Base-by-base conservation (phyloP, 2,329 filamentous ascomycete species). In the Botrytis cinerea region DNA sequence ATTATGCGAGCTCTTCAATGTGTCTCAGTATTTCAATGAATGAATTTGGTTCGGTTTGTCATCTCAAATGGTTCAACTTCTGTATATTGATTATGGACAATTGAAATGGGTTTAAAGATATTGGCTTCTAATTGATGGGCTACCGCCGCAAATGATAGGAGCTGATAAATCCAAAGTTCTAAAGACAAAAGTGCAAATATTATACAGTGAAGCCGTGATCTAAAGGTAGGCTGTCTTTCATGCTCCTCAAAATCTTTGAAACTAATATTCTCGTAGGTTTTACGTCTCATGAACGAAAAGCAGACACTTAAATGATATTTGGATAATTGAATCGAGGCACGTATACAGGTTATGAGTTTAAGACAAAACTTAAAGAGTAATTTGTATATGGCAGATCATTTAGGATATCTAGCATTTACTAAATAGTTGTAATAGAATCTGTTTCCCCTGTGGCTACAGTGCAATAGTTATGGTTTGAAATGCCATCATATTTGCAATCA, bases 261-360 rank as follows among this genome's bases (percentile, higher is more conserved):
- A 16, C 8, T 18, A 4, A 16, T 28, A n/a, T 54, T 18, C 14
- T 6, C 28, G 5, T 5, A 28, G n/a, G 0, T 28, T 5, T 28
- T 54, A 28, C 5, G 14, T 54, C 51, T 54, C 51, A 18, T 14
- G 28, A 28, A 28, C 3, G 51, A 1, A 4, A 18, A 54, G 16
- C 2, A 5, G 10, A 54, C 0, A 28, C 7, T 28, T 7, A 10
- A 54, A 28, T 0, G 2, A 8, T 28, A 7, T 16, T 54, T 54
- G n/a, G 0, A 28, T 8, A 12, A 54, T 28, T 3, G 5, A 5
- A 18, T 28, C 3, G 51, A n/a, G 5, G 51, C 4, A 16, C 16
- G 2, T 54, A 12, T 28, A 54, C 14, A 7, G 1, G n/a, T 8
- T 10, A 28, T 54, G n/a, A 54, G 12, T 5, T 8, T 16, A 25